Percentiles rank a stretch among this genome's conserved stretches.
Conservation (phyloP, 441 rosid species). For the Gossypium davidsonii region DNA sequence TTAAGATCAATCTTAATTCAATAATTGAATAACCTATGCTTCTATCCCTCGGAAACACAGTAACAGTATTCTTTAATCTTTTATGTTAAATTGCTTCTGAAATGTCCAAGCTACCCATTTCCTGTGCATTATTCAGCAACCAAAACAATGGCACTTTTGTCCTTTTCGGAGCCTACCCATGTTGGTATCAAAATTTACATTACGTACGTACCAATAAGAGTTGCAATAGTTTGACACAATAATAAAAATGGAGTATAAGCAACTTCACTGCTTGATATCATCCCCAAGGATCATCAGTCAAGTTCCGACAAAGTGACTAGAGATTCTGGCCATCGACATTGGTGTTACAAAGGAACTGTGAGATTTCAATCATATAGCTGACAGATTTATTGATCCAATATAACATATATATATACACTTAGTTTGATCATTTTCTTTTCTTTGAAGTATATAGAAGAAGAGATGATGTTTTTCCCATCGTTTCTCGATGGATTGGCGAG, state of each 20-base stretch:
- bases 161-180: neutral
- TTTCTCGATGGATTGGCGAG: slow-evolving; percentile 56
- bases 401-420: neutral
- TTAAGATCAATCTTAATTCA: too few relatives aligned
- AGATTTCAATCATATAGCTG: neutral
- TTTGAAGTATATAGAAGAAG: neutral
- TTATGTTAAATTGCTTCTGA: neutral
- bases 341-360: neutral
- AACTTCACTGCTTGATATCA: neutral
- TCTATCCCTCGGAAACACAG: neutral
- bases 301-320: neutral
- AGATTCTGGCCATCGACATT: neutral
- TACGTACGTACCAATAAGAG: neutral
- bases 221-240: neutral
- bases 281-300: neutral
- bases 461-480: slow-evolving; percentile 45
- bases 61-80: neutral
- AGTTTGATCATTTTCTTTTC: neutral
- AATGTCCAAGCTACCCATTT: neutral
- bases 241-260: neutral
- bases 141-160: neutral
- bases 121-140: neutral
- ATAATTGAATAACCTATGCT: too few relatives aligned
- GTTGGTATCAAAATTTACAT: neutral
- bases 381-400: neutral